Base-by-base conservation (phyloP, 2,329 filamentous ascomycete genomes). In the Cladosporium colombiae region DNA sequence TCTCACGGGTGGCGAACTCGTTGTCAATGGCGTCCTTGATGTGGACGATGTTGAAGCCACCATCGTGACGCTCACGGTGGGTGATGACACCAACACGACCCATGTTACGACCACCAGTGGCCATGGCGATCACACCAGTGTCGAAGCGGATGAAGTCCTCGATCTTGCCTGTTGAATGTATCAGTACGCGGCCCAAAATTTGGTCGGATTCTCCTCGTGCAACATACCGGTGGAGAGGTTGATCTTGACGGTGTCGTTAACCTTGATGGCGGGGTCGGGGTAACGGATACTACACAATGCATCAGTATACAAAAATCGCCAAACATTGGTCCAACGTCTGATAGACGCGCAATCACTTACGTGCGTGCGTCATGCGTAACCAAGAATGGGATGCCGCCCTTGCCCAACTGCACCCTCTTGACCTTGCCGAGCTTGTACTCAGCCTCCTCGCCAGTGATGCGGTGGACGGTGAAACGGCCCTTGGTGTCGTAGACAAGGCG, bases 341-440 rank as follows among this genome's bases (percentile, higher is more conserved):
- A 97, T 93, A 95, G 93, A 97, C 92, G 91, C 66, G 56, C 85
- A 88, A 90, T 88, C 91, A 98, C 94, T 97, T 88, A 99, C 94
- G 95, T 99, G 93, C 95, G 91, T 86, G 95, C 95, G 95, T 99
- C 95, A 92, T 99, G 95, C 93, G 95, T 99, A 92, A 99, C 95
- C 93, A 98, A 97, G 93, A 97, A 99, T 96, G 95, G 95, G 90
- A 99, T 96, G 87, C 93, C 95, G 85, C 95, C 96, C 85, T 93
- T 94, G 88, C 95, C 95, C 78, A 99, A 89, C 88, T 99, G 95
- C 71, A 99, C 95, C 80, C 94, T 91, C 92, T 97, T 97, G 87
- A 99, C 95, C 89, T 98, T 99, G 88, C 93, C 93, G 78, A 99
- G 88, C 91, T 99, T 99, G 92, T 97, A 99, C 87, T 95, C 90